A percentile compares a stretch with the other conserved stretches of the same genome.
Evolutionary conservation across 202 grass and related monocot species (phyloP).

Genomic region (Elaeis oleifera): DNA sequence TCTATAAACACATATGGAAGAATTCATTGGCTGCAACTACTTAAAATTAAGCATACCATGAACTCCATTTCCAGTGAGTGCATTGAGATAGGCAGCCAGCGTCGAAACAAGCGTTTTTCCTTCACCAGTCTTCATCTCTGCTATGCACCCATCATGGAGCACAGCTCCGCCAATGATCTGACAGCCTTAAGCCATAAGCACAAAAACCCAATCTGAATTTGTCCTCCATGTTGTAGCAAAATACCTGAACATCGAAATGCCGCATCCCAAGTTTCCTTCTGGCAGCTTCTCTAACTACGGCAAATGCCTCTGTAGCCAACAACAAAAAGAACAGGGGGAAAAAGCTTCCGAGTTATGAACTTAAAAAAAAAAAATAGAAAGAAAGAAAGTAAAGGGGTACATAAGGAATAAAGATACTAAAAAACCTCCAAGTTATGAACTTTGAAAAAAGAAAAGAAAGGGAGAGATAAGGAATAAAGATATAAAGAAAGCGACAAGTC

Average conservation of each 20-base stretch:
- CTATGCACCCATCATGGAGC: slow-evolving; percentile 90
- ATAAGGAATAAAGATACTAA: background rate
- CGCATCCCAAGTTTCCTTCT: slow-evolving; percentile 78
- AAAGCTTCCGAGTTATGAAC: background rate
- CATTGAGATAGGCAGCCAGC: slow-evolving; percentile 78
- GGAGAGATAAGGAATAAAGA: background rate
- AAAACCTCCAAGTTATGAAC: slow-evolving; percentile 2
- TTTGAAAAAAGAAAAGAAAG: slow-evolving; percentile 12
- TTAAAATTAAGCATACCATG: slow-evolving; percentile 48
- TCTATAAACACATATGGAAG: no score
- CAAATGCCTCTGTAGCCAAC: slow-evolving; percentile 55
- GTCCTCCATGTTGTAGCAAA: no score
- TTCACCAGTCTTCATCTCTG: slow-evolving; percentile 96
- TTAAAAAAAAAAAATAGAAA: background rate
- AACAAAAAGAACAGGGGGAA: background rate
- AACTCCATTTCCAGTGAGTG: slow-evolving; percentile 76
- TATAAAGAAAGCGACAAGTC: background rate
- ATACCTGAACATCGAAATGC: slow-evolving; percentile 90
- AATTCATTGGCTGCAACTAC: no score
- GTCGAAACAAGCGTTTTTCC: slow-evolving; percentile 92
- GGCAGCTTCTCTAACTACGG: slow-evolving; percentile 79
- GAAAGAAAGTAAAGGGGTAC: slow-evolving; percentile 5
- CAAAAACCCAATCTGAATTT: no score
- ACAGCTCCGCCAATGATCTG: slow-evolving; percentile 96
- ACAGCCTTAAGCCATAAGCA: background rate